Percentiles rank a stretch among this genome's conserved stretches.
phyloP scores from a whole-genome alignment of 2,329 filamentous ascomycete species.

The Bipolaris gigantea region DNA sequence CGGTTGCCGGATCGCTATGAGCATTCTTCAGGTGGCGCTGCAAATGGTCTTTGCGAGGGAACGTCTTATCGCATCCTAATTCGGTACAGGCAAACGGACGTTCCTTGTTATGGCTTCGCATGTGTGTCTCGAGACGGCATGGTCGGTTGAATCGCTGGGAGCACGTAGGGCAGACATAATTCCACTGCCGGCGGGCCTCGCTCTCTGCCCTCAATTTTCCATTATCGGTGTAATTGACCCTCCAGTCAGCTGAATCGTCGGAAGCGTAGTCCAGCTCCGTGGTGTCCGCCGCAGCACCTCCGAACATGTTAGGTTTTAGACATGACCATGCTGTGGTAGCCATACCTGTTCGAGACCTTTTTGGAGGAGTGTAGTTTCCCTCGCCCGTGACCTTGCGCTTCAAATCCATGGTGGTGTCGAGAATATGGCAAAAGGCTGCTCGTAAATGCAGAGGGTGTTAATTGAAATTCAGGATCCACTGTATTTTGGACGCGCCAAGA shows the following conservation, averaged over 20 bases:
- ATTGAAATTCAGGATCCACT: constrained; percentile 15
- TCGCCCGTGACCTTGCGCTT: constrained; percentile 33
- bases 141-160: constrained; percentile 85
- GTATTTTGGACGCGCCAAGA: constrained; percentile 26
- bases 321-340: constrained; percentile 3
- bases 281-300: constrained; percentile 15
- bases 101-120: constrained; percentile 83
- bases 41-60: constrained; percentile 83
- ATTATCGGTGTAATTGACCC: constrained; percentile 33
- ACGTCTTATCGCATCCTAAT: constrained; percentile 76
- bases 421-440: constrained; percentile 13
- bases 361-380: constrained; percentile 12
- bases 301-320: constrained; percentile 7
- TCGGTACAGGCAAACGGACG: constrained; percentile 75
- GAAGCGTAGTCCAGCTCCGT: constrained; percentile 21
- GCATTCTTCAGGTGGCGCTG: constrained; percentile 82
- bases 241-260: constrained; percentile 30
- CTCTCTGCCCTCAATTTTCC: constrained; percentile 34
- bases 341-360: constrained; percentile 35
- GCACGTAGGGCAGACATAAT: constrained; percentile 75
- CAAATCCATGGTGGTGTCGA: constrained; percentile 23
- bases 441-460: constrained; percentile 7
- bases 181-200: constrained; percentile 66
- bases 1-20: constrained; percentile 61
- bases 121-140: constrained; percentile 72